phyloP scores from a whole-genome alignment of 192 early-diverging fungal species.

The Ambispora gerdemannii region DNA sequence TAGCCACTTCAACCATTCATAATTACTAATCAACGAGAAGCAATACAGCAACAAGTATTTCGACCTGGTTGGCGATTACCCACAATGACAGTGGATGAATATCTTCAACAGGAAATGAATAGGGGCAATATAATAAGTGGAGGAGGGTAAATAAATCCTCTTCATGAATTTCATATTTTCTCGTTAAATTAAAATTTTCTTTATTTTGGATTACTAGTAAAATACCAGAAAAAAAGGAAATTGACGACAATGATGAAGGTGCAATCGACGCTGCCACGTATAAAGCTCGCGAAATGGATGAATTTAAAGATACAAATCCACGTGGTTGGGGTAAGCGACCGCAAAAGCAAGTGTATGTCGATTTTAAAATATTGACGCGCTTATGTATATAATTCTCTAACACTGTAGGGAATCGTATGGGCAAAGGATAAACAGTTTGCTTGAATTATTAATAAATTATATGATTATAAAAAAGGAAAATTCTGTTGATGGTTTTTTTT shows the following conservation, averaged over 20 bases:
- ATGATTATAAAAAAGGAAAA: too few species aligned
- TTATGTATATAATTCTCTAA: not conserved
- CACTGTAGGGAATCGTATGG: conserved; percentile 22
- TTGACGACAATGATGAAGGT: conserved; percentile 76
- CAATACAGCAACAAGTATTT: conserved; percentile 79
- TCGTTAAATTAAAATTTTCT: not conserved
- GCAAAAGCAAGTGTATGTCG: too few species aligned
- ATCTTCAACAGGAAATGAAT: conserved; percentile 78
- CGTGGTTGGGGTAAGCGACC: conserved; percentile 63
- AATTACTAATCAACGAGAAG: conserved; percentile 72
- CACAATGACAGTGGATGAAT: conserved; percentile 97
- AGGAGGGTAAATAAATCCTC: conserved; percentile 60
- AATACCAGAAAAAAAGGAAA: conserved; percentile 68
- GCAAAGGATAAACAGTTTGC: conserved; percentile 26
- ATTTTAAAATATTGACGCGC: not conserved
- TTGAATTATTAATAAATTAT: too few species aligned
- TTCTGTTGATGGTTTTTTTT: too few species aligned
- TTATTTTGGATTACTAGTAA: conserved; percentile 39
- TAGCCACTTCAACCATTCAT: conserved; percentile 83
- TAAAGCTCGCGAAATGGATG: conserved; percentile 86
- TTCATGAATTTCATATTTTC: conserved; percentile 11
- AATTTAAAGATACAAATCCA: conserved; percentile 82
- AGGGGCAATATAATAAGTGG: conserved; percentile 86
- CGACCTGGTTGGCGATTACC: conserved; percentile 81
- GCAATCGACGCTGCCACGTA: conserved; percentile 81